phyloP scores from a whole-genome alignment of 306 rosid genomes.

The Adenanthera pavonina region DNA sequence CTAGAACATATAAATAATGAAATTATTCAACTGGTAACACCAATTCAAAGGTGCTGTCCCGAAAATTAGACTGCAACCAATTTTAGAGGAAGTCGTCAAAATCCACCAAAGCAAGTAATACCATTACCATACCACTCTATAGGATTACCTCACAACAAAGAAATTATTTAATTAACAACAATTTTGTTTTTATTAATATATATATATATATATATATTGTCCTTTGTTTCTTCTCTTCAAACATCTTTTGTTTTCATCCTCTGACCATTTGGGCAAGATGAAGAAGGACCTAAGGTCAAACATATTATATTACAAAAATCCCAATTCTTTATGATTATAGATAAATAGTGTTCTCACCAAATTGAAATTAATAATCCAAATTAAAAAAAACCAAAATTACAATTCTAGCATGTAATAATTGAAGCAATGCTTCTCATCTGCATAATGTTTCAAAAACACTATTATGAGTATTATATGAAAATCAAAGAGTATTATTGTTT shows the following conservation, averaged over 20 bases:
- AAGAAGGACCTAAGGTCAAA: not conserved
- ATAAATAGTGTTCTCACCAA: not conserved
- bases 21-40: not conserved
- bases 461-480: too few species aligned
- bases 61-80: not conserved
- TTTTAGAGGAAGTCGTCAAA: not conserved
- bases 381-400: not conserved
- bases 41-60: not conserved
- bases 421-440: too few species aligned
- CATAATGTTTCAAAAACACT: too few species aligned
- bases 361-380: not conserved
- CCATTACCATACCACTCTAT: not conserved
- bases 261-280: not conserved
- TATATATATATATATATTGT: not conserved
- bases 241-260: not conserved
- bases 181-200: not conserved
- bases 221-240: not conserved
- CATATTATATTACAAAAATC: not conserved
- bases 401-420: too few species aligned
- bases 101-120: not conserved
- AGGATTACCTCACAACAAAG: not conserved
- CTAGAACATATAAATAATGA: not conserved
- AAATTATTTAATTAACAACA: not conserved
- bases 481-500: too few species aligned
- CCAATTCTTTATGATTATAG: not conserved